phyloP scores from a whole-genome alignment of 352 stramenopile species.

The Pythium vanterpoolii region DNA sequence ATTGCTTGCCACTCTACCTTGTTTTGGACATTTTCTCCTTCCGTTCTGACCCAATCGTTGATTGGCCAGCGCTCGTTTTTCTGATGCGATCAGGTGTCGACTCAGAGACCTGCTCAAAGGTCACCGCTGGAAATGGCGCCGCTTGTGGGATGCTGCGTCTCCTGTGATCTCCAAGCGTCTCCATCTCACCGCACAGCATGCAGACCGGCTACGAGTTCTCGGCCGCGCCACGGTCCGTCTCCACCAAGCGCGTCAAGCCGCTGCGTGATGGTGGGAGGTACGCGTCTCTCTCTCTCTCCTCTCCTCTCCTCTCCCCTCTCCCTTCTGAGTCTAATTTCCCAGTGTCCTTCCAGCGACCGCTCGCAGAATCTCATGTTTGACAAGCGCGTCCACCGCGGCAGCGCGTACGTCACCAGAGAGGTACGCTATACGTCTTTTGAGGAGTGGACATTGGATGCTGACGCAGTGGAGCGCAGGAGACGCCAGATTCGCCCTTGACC shows the following conservation, averaged over 20 bases:
- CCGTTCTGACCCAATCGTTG: slow-evolving; percentile 1
- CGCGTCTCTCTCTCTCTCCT: not conserved
- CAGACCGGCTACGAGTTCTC: slow-evolving; percentile 72
- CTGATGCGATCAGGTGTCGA: slow-evolving; percentile 6
- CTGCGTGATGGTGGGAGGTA: slow-evolving; percentile 26
- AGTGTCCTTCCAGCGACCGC: slow-evolving; percentile 37
- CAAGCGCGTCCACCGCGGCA: slow-evolving; percentile 91
- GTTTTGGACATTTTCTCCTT: not conserved
- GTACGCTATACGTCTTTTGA: slow-evolving; percentile 18
- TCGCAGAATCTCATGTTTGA: slow-evolving; percentile 94
- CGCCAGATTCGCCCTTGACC: slow-evolving; percentile 12
- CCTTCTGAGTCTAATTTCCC: not conserved
- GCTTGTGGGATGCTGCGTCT: not conserved
- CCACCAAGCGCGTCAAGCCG: slow-evolving; percentile 67
- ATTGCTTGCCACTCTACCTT: not conserved
- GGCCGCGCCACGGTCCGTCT: slow-evolving; percentile 60
- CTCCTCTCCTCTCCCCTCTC: not conserved
- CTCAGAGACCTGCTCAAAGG: slow-evolving; percentile 3
- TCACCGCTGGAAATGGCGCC: slow-evolving; percentile 2
- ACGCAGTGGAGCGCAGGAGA: slow-evolving; percentile 16
- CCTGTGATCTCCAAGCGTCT: not conserved
- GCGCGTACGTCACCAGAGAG: slow-evolving; percentile 84
- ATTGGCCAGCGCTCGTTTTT: not conserved
- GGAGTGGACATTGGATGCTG: not conserved
- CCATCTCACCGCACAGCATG: slow-evolving; percentile 20